Conservation (phyloP, 768 basidiomycete species). For the Lactifluus piperatus region DNA sequence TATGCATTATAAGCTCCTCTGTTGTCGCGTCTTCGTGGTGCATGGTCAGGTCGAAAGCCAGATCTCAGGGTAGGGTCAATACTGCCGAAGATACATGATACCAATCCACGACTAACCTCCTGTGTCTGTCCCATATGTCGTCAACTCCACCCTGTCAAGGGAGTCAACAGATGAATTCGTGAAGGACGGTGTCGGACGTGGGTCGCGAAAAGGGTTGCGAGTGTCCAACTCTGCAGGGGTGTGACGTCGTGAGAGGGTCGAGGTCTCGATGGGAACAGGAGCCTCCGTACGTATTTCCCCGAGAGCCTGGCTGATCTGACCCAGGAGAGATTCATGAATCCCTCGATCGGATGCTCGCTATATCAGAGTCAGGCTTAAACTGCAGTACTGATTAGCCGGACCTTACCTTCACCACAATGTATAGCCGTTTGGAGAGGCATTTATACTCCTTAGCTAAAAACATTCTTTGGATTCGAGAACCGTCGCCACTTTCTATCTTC, state of each 20-base stretch:
- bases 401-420: neutral
- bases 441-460: neutral
- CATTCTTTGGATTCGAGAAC: neutral
- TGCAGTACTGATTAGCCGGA: neutral
- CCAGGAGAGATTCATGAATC: neutral
- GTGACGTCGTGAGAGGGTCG: neutral
- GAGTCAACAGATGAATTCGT: neutral
- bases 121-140: neutral
- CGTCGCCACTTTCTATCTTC: neutral
- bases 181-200: neutral
- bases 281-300: neutral
- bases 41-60: neutral
- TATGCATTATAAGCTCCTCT: neutral
- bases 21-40: neutral
- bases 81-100: neutral
- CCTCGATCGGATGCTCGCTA: neutral
- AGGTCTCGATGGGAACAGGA: neutral
- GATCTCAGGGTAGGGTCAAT: neutral
- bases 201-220: neutral
- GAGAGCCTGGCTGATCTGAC: neutral
- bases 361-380: neutral
- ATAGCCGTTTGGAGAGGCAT: neutral
- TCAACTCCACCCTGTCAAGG: neutral
- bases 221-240: neutral
- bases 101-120: neutral